Evolutionary conservation across 768 basidiomycete genomes (phyloP).

Genomic region (Leccinum obscurum): DNA sequence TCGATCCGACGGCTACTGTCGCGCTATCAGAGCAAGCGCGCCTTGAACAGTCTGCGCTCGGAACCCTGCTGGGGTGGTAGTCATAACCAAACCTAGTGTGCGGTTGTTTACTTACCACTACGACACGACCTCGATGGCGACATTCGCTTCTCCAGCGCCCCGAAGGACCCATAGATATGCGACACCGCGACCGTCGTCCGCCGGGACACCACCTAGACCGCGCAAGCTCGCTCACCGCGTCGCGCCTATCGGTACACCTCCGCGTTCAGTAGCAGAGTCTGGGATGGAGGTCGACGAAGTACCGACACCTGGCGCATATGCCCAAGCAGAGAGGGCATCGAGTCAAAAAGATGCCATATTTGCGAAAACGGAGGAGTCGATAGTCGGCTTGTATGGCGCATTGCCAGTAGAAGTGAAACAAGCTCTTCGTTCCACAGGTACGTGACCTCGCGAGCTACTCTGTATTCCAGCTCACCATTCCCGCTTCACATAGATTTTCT

Average conservation of each 20-base stretch:
- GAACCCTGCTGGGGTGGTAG: too few relatives aligned
- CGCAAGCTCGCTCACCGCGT: conserved; percentile 28
- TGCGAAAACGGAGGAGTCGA: conserved; percentile 72
- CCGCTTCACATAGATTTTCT: conserved; percentile 30
- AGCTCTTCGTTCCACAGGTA: conserved; percentile 66
- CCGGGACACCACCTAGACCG: conserved; percentile 28
- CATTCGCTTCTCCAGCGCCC: conserved; percentile 62
- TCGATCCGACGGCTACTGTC: too few relatives aligned
- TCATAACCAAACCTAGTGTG: neutral
- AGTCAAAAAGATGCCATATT: conserved; percentile 44
- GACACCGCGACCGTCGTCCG: conserved; percentile 26
- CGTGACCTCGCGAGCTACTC: conserved; percentile 2
- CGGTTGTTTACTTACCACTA: conserved; percentile 11
- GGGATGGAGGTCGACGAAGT: conserved; percentile 71
- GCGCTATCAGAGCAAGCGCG: too few relatives aligned
- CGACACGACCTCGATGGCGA: conserved; percentile 34
- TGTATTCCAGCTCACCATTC: neutral
- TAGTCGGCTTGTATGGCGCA: conserved; percentile 65
- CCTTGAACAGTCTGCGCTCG: too few relatives aligned
- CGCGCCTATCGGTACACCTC: conserved; percentile 20
- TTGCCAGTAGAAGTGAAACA: conserved; percentile 76
- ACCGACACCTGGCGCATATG: conserved; percentile 40
- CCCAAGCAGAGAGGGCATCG: conserved; percentile 37
- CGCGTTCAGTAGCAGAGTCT: conserved; percentile 42
- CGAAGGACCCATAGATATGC: conserved; percentile 45